Evolutionary conservation across 2,329 filamentous ascomycete species (phyloP).

Genomic region (Fusarium palustre): DNA sequence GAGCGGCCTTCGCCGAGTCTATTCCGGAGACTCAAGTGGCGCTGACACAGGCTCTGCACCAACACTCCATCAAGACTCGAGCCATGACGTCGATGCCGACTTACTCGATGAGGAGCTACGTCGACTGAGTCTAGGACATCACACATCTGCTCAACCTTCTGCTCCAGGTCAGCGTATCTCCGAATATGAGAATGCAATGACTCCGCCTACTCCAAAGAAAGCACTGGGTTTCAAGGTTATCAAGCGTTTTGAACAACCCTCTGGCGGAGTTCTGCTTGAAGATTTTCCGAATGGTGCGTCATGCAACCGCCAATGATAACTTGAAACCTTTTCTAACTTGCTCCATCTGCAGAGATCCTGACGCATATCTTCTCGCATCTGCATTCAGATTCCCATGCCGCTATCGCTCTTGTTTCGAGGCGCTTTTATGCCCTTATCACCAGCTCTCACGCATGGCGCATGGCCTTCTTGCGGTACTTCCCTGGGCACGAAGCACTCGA

Average conservation of each 20-base stretch:
- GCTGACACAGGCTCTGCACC: conserved; percentile 53
- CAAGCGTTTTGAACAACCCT: conserved; percentile 58
- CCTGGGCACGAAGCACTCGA: conserved; percentile 70
- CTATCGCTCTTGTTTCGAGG: conserved; percentile 86
- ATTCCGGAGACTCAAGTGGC: conserved; percentile 51
- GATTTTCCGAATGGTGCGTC: conserved; percentile 84
- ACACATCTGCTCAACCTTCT: conserved; percentile 46
- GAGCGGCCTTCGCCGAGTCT: conserved; percentile 52
- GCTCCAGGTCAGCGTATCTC: conserved; percentile 65
- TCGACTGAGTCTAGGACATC: conserved; percentile 61
- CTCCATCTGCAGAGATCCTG: conserved; percentile 76
- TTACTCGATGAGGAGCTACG: conserved; percentile 63
- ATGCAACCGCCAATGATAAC: background rate
- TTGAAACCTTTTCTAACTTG: conserved; percentile 28
- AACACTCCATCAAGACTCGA: conserved; percentile 45
- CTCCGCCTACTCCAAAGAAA: conserved; percentile 60
- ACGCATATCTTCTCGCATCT: conserved; percentile 93
- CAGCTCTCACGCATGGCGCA: conserved; percentile 91
- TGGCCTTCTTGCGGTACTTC: conserved; percentile 92
- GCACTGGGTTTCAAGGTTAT: conserved; percentile 67
- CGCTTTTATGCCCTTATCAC: conserved; percentile 89
- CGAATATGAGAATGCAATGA: conserved; percentile 71
- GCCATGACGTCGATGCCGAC: conserved; percentile 54
- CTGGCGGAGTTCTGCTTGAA: conserved; percentile 58
- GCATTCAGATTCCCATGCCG: conserved; percentile 83